Conservation (phyloP, 176 grass and related monocot genomes). For the Eragrostis nindensis region DNA sequence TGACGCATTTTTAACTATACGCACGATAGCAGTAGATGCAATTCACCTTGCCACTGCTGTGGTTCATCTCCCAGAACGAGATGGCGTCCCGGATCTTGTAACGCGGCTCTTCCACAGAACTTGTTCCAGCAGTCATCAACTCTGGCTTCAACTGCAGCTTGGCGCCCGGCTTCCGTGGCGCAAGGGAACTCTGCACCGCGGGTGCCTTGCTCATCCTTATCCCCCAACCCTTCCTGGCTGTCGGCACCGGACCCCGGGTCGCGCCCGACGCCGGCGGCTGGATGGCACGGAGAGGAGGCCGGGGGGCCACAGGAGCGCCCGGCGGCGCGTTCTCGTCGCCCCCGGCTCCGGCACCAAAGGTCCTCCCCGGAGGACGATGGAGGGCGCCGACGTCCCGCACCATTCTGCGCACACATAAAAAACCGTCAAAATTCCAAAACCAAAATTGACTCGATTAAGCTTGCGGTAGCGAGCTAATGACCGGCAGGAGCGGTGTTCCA, state of each 20-base stretch:
- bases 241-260: not conserved
- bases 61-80: constrained; percentile 15
- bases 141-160: constrained; percentile 25
- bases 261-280: constrained; percentile 28
- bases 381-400: not conserved
- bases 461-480: not conserved
- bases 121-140: constrained; percentile 18
- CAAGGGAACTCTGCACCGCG: constrained; percentile 37
- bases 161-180: constrained; percentile 25
- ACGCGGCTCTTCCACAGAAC: not conserved
- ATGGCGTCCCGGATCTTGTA: not conserved
- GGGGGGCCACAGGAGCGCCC: constrained; percentile 25
- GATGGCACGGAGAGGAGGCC: constrained; percentile 58
- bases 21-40: not conserved
- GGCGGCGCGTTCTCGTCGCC: constrained; percentile 44
- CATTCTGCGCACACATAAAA: not conserved
- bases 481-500: not conserved
- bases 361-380: constrained; percentile 12
- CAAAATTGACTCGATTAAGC: not conserved
- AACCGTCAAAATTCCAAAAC: not conserved
- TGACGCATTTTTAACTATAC: not conserved
- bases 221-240: not conserved
- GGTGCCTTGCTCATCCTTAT: constrained; percentile 2
- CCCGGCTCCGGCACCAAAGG: not conserved
- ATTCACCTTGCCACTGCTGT: not conserved